phyloP scores from a whole-genome alignment of 306 rosid species.

The Citrullus colocynthis region DNA sequence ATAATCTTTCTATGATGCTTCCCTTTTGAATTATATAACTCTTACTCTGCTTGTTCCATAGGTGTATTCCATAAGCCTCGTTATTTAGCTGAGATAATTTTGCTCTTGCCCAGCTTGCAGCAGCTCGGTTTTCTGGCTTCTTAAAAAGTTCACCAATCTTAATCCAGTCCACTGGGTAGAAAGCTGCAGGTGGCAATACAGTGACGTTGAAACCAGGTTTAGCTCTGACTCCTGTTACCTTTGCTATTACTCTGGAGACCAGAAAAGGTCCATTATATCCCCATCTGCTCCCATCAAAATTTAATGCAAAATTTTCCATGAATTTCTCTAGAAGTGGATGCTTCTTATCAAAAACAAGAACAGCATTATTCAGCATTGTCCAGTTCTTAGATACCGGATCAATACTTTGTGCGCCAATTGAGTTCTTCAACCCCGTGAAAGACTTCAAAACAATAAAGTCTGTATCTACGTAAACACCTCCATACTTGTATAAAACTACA shows the following conservation, averaged over 20 bases:
- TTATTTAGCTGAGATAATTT: constrained; percentile 33
- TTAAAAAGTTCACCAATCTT: constrained; percentile 32
- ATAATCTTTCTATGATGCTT: constrained; percentile 41
- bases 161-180: constrained; percentile 57
- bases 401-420: constrained; percentile 61
- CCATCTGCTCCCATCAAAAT: constrained; percentile 75
- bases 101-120: constrained; percentile 40
- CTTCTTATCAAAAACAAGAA: constrained; percentile 55
- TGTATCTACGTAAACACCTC: constrained; percentile 61
- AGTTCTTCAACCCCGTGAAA: constrained; percentile 40
- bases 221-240: constrained; percentile 7
- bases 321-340: constrained; percentile 68
- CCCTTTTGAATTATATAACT: constrained; percentile 45
- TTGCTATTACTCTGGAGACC: constrained; percentile 61
- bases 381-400: constrained; percentile 29
- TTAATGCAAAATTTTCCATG: constrained; percentile 48
- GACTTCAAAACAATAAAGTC: constrained; percentile 53
- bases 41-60: constrained; percentile 68
- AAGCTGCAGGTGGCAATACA: constrained; percentile 39
- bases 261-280: constrained; percentile 85
- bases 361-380: constrained; percentile 73
- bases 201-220: constrained; percentile 26
- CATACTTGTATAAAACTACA: constrained; percentile 52
- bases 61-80: constrained; percentile 51
- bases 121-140: constrained; percentile 22